These are phyloP conservation scores for Pseudonectria foliicola DNA, from an alignment of 2,329 filamentous ascomycete species.

Conservation along the genomic window DNA sequence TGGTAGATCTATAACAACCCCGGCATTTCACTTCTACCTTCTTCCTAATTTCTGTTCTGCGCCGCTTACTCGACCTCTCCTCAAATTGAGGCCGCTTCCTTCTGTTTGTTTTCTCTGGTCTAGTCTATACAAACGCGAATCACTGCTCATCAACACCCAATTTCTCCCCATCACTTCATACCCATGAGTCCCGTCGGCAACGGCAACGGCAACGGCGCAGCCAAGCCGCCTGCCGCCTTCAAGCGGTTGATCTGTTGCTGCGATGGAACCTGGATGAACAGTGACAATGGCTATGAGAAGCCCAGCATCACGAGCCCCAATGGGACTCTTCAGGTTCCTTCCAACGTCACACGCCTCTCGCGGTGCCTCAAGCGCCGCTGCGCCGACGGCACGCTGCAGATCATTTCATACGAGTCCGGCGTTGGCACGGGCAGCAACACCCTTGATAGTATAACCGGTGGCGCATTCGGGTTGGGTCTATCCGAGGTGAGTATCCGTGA, in stretches of 20 bases:
- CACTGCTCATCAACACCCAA: background rate
- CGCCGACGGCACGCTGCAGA: slow-evolving; percentile 46
- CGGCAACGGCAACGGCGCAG: background rate
- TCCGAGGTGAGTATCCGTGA: slow-evolving; percentile 34
- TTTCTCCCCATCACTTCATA: background rate
- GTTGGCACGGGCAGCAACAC: slow-evolving; percentile 47
- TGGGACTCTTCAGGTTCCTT: slow-evolving; percentile 43
- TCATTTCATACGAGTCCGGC: slow-evolving; percentile 55
- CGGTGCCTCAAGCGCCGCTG: slow-evolving; percentile 47
- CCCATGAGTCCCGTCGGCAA: background rate
- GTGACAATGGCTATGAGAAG: slow-evolving; percentile 41
- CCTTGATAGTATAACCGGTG: slow-evolving; percentile 45
- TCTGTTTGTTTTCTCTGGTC: too few species aligned
- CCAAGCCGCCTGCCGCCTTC: slow-evolving; percentile 5
- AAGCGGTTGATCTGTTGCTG: slow-evolving; percentile 47
- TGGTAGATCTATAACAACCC: too few species aligned
- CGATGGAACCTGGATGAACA: slow-evolving; percentile 49
- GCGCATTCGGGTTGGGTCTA: slow-evolving; percentile 48
- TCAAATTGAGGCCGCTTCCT: too few species aligned
- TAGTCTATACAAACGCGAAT: too few species aligned
- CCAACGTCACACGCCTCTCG: slow-evolving; percentile 55
- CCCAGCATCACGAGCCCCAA: slow-evolving; percentile 28
- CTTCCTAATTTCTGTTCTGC: background rate
- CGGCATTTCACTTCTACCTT: background rate
- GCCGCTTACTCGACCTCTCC: background rate